Evolutionary conservation across 1,284 basidiomycete species (phyloP), one percentile per base, ranked within the genome.

Genomic region (Hymenochaete sp.): DNA sequence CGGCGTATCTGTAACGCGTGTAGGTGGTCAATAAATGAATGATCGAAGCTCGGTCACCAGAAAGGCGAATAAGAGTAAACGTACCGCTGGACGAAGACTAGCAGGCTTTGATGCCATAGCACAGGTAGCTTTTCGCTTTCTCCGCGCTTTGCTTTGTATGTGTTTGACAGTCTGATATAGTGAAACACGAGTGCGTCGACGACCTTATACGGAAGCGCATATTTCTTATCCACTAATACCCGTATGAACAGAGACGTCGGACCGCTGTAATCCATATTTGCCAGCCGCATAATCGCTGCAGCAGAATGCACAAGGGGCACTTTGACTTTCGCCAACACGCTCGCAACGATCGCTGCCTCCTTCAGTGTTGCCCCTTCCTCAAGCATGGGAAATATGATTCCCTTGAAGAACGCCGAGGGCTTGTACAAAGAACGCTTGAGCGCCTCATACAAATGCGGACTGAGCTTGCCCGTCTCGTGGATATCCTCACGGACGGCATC

Each of bases 351-450:
- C 3, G 93, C 88, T 0, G 93, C 92, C 68, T 98, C 96, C 61
- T 93, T 95, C 35, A 99, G 70, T 0, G 92, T 88, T 57, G 92
- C 93, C 11, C 88, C 86, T 37, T 68, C 70, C 77, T 96, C 92
- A 53, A 95, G 78, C 57, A 99, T 72, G 1, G 96, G 96, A 64
- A 98, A 98, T 28, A 99, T 74, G 49, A 99, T 83, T 3, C 95
- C 96, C 65, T 98, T 98, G 75, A 98, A 98, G 62, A 98, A 98
- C 1, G 96, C 93, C 1, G 88, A 88, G 3, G 96, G 96, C 64
- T 98, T 99, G 66, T 95, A 98, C 49, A 98, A 66, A 8, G 90
- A 78, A 55, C 92, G 84, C 62, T 93, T 95, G 56, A 98, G 65
- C 19, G 85, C 82, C 60, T 95, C 90, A 59, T 96, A 99, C 53